Percentiles rank a stretch among this genome's conserved stretches.
Conservation (phyloP, 768 basidiomycete genomes). For the Rubroboletus satanas region DNA sequence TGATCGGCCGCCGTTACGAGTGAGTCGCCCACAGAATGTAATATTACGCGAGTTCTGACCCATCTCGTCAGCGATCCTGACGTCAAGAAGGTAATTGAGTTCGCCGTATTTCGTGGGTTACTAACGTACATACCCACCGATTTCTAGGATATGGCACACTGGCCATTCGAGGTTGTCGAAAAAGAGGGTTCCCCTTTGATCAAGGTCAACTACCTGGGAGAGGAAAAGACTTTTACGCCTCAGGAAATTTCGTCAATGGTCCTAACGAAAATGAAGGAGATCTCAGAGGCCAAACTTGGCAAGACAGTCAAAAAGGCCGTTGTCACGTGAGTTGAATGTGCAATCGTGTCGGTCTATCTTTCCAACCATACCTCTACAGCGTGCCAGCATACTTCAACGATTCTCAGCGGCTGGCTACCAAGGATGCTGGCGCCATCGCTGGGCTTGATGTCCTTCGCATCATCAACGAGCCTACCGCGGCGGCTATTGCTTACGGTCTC, state of each 20-base stretch:
- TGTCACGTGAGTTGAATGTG: conserved; percentile 71
- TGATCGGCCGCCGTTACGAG: conserved; percentile 97
- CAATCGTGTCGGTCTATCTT: conserved; percentile 1
- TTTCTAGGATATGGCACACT: conserved; percentile 85
- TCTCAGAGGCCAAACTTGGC: conserved; percentile 97
- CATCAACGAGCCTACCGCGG: conserved; percentile 99
- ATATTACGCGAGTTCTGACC: neutral
- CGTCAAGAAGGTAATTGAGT: conserved; percentile 67
- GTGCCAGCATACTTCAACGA: conserved; percentile 99
- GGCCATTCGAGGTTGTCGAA: conserved; percentile 97
- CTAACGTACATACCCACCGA: neutral
- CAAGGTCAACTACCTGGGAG: conserved; percentile 91
- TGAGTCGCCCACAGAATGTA: conserved; percentile 35
- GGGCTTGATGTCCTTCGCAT: conserved; percentile 99
- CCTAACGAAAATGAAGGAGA: conserved; percentile 99
- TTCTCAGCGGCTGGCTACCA: conserved; percentile 98
- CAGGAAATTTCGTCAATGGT: conserved; percentile 99
- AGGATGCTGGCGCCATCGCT: conserved; percentile 97
- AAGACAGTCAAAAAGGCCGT: conserved; percentile 99
- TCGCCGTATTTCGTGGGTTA: neutral
- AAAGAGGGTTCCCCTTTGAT: conserved; percentile 97
- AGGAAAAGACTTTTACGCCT: conserved; percentile 94
- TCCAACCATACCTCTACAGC: conserved; percentile 31
- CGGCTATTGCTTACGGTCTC: conserved; percentile 97
- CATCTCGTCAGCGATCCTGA: conserved; percentile 70